phyloP scores from a whole-genome alignment of 495 filamentous ascomycete genomes.

The Tuber calosporum region DNA sequence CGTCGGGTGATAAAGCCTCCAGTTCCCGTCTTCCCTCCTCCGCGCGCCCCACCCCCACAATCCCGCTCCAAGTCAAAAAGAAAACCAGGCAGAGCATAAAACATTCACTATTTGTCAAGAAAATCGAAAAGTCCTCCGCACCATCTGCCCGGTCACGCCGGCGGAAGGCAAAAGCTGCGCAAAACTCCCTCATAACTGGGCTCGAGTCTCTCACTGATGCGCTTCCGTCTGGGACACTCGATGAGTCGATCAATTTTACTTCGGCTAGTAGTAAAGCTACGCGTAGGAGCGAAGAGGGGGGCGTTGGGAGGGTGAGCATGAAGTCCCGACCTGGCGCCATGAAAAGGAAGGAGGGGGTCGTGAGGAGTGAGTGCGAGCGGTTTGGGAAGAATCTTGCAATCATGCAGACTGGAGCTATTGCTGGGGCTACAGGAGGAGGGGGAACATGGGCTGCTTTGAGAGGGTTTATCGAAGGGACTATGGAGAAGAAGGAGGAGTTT shows the following conservation, averaged over 20 bases:
- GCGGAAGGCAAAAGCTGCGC: conserved; percentile 57
- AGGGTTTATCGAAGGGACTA: conserved; percentile 43
- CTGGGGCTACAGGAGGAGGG: not conserved
- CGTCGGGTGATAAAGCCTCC: conserved; percentile 46
- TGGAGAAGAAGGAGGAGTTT: conserved; percentile 44
- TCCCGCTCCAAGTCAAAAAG: conserved; percentile 49
- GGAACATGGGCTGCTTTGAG: conserved; percentile 42
- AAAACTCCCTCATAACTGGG: conserved; percentile 69
- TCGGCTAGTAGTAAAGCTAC: conserved; percentile 41
- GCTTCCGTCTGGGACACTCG: conserved; percentile 51
- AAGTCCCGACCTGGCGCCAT: conserved; percentile 67
- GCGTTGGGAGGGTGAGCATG: conserved; percentile 58
- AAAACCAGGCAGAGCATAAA: conserved; percentile 71
- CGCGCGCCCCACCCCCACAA: conserved; percentile 1
- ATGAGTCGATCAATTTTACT: conserved; percentile 41
- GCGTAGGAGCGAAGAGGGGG: conserved; percentile 40
- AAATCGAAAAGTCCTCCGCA: conserved; percentile 59
- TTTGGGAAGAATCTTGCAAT: conserved; percentile 76
- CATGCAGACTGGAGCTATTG: conserved; percentile 47
- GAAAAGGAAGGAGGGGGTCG: conserved; percentile 73
- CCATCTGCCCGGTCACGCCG: conserved; percentile 31
- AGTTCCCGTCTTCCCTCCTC: conserved; percentile 9
- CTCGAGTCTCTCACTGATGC: conserved; percentile 71
- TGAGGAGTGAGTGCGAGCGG: conserved; percentile 68
- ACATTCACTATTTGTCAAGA: conserved; percentile 64